Evolutionary conservation across 352 stramenopile species (phyloP), one percentile per base, ranked within the genome.

Genomic region (Phytophthora multivora): DNA sequence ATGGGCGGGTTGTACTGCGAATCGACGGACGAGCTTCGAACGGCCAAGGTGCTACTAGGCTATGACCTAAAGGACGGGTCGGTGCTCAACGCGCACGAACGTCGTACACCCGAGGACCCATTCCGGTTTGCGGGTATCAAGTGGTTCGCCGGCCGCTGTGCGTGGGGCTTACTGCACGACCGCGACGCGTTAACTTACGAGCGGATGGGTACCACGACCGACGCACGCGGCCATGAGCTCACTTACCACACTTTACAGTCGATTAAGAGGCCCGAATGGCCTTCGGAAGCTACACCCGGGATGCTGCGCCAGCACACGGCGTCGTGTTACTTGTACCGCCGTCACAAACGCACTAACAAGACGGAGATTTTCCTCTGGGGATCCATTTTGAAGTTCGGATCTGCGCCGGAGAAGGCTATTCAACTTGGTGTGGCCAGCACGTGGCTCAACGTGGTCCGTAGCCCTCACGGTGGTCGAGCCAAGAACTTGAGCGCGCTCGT

Each of bases 101-200:
- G 63, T 5, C 66, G 66, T 4, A 73, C 54, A 12, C n/a, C 57
- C 0, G 50, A 78, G 1, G 63, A 64, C 13, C 75, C 75, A 21
- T 84, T 69, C 45, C 66, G 62, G 26, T 84, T 82, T 39, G 69
- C 69, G 3, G 75, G 75, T n/a, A 80, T 84, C 60, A 81, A 82
- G 51, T 84, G 73, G 75, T 69, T 77, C 35, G 69, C 73, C 0
- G 57, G 47, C 3, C 63, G 56, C 3, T 69, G 62, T 9, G 58
- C 55, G 6, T 76, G 73, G 59, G 70, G 75, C 0, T 15, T 81
- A 11, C 40, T 63, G 1, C 59, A 69, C 25, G 43, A 78, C 47
- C 66, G 67, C 15, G 75, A 84, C 41, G 42, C 71, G 23, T 63
- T 84, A 6, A 79, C 66, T 13, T 84, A 81, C 49, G 75, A 84